These are phyloP conservation scores for Pythium myriotylum DNA, from an alignment of 352 stramenopile species.

Conservation along the genomic window DNA sequence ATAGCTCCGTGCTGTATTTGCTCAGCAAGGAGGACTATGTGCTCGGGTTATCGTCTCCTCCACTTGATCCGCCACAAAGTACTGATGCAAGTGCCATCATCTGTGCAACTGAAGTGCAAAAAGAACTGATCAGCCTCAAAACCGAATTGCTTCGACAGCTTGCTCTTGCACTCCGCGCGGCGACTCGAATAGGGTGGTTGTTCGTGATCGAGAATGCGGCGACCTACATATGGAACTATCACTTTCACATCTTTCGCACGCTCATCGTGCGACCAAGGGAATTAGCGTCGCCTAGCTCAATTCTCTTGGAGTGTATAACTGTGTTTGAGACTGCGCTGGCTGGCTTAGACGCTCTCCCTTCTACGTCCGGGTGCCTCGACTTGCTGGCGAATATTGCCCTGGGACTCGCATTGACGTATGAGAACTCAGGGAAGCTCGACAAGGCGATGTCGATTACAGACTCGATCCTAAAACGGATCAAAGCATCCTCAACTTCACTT, in stretches of 20 bases:
- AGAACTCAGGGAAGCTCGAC: constrained; percentile 49
- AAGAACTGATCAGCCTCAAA: constrained; percentile 41
- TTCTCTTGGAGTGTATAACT: constrained; percentile 63
- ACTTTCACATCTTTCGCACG: constrained; percentile 84
- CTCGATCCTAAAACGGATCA: constrained; percentile 55
- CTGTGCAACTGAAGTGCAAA: constrained; percentile 17
- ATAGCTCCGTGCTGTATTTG: constrained; percentile 11
- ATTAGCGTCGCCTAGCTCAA: constrained; percentile 11
- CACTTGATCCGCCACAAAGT: neutral
- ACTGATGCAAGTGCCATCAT: neutral
- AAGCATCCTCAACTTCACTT: constrained; percentile 5
- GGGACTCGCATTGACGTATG: constrained; percentile 54
- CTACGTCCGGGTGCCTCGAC: constrained; percentile 34
- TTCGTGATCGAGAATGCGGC: constrained; percentile 83
- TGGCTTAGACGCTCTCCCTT: constrained; percentile 40
- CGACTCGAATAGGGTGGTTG: constrained; percentile 50
- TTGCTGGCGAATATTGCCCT: constrained; percentile 53
- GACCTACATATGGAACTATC: constrained; percentile 91
- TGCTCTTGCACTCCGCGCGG: constrained; percentile 30
- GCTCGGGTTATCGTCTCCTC: constrained; percentile 4
- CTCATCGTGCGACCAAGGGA: constrained; percentile 14
- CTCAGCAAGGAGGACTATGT: constrained; percentile 14
- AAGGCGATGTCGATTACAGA: constrained; percentile 56
- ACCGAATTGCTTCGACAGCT: constrained; percentile 50
- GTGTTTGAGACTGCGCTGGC: constrained; percentile 62